phyloP scores from a whole-genome alignment of 2,329 filamentous ascomycete species.

The Geoglossum cookeanum region DNA sequence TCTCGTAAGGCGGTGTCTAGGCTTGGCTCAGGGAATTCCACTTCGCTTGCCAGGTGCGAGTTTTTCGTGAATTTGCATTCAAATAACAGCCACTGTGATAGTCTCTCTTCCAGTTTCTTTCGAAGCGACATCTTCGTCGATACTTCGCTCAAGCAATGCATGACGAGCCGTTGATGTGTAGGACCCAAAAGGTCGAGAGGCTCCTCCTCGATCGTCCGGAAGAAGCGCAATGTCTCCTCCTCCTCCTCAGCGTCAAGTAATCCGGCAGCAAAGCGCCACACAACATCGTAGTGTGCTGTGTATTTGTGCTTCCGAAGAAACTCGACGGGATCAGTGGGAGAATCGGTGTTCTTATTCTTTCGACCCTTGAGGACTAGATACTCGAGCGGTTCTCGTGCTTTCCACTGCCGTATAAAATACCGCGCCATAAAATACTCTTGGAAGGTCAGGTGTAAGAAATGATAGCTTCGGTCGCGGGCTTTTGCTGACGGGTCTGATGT shows the following conservation, averaged over 20 bases:
- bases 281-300: slow-evolving; percentile 19
- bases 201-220: slow-evolving; percentile 17
- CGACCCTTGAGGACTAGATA: slow-evolving; percentile 2
- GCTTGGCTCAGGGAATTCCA: background rate
- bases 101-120: background rate
- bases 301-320: slow-evolving; percentile 23
- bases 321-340: background rate
- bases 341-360: background rate
- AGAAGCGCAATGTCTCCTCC: slow-evolving; percentile 11
- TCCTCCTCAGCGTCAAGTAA: slow-evolving; percentile 14
- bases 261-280: slow-evolving; percentile 26
- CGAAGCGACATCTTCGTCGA: background rate
- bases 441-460: slow-evolving; percentile 26
- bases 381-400: slow-evolving; percentile 7
- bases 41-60: background rate
- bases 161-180: slow-evolving; percentile 20
- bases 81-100: background rate
- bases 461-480: slow-evolving; percentile 14
- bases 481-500: slow-evolving; percentile 14
- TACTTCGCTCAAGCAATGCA: slow-evolving; percentile 21
- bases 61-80: background rate
- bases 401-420: slow-evolving; percentile 21
- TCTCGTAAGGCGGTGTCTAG: background rate
- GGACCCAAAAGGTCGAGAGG: slow-evolving; percentile 21
- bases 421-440: slow-evolving; percentile 25